These are phyloP conservation scores for Syzygium oleosum DNA, from an alignment of 345 rosid species.

Conservation along the genomic window DNA sequence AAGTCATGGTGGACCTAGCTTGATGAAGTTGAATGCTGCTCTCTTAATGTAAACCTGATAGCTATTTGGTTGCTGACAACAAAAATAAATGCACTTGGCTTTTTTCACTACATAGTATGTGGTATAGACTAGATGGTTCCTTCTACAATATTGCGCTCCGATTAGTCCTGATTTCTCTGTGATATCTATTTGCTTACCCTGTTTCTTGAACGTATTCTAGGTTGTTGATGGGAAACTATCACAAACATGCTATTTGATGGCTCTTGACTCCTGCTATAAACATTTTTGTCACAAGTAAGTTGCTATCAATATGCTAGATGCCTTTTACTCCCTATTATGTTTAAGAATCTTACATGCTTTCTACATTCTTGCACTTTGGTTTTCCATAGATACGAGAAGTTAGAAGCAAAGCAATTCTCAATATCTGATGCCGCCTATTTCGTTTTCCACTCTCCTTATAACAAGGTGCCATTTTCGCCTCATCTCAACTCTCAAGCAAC, in stretches of 20 bases:
- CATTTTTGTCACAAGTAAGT: constrained; percentile 72
- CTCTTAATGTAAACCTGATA: neutral
- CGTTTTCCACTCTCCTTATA: constrained; percentile 96
- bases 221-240: constrained; percentile 98
- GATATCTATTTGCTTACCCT: neutral
- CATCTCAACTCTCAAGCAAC: neutral
- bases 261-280: constrained; percentile 88
- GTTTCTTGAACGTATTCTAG: constrained; percentile 19
- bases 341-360: neutral
- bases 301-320: neutral
- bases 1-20: neutral
- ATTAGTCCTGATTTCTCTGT: neutral
- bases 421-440: constrained; percentile 62
- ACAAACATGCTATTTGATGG: constrained; percentile 96
- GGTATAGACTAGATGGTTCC: neutral
- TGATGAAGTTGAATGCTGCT: neutral
- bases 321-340: neutral
- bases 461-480: constrained; percentile 42
- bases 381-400: constrained; percentile 63
- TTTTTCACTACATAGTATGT: neutral
- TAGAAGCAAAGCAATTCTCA: constrained; percentile 75
- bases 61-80: neutral
- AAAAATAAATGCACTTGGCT: neutral
- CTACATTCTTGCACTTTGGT: neutral
- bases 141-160: neutral